Percentiles rank a stretch among this genome's conserved stretches.
phyloP scores from a whole-genome alignment of 2,329 filamentous ascomycete species.

The Emergomyces pasteurianus region DNA sequence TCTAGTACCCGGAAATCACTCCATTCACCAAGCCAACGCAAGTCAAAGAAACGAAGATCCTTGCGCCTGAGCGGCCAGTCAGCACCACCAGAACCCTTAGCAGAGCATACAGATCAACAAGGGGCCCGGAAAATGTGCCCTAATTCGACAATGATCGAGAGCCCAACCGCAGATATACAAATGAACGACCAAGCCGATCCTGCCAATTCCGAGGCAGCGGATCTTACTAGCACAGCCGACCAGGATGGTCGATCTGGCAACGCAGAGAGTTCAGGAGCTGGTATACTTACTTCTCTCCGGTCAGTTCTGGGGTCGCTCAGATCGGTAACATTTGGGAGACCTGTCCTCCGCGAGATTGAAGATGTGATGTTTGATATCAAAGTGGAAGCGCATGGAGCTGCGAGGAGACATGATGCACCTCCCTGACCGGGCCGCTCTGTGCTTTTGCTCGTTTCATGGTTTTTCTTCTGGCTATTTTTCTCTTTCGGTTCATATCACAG shows the following conservation, averaged over 20 bases:
- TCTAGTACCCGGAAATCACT: slow-evolving; percentile 1
- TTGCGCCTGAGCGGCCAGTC: slow-evolving; percentile 17
- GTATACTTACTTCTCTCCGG: slow-evolving; percentile 44
- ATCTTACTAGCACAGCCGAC: neutral
- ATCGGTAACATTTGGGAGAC: slow-evolving; percentile 47
- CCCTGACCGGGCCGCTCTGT: neutral
- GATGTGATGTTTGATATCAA: slow-evolving; percentile 71
- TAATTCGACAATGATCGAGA: neutral
- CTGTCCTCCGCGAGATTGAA: slow-evolving; percentile 60
- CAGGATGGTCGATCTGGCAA: neutral
- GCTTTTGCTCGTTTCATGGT: neutral
- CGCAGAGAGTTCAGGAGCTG: slow-evolving; percentile 25
- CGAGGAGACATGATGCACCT: slow-evolving; percentile 34
- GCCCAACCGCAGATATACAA: neutral
- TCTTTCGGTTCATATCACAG: neutral
- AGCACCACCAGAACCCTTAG: slow-evolving; percentile 2
- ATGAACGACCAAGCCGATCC: neutral
- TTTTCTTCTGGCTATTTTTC: neutral
- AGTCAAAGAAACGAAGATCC: slow-evolving; percentile 22
- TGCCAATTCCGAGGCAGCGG: neutral
- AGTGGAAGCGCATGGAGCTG: slow-evolving; percentile 59
- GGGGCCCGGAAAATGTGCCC: neutral
- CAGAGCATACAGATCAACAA: neutral
- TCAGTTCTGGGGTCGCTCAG: slow-evolving; percentile 49
- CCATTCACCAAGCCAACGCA: slow-evolving; percentile 9